Percentiles rank a stretch among this genome's conserved stretches.
These are phyloP conservation scores for Puccinia triticina DNA, from an alignment of 1,284 basidiomycete species.

Conservation along the genomic window DNA sequence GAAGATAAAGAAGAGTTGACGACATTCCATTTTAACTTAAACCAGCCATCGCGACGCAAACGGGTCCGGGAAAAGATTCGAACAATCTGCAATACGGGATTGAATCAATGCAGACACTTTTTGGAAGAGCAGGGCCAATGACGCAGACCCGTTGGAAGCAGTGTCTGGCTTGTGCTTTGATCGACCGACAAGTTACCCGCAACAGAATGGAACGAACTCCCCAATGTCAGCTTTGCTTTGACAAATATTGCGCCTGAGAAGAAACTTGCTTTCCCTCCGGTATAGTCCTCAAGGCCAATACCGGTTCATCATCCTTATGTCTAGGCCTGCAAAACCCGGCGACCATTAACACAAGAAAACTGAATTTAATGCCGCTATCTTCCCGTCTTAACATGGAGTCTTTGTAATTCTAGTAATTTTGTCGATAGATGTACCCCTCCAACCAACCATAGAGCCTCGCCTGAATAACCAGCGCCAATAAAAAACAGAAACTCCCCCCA, in stretches of 20 bases:
- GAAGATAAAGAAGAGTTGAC: background rate
- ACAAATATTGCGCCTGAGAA: constrained; percentile 30
- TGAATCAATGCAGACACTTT: background rate
- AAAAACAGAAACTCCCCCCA: too few species aligned
- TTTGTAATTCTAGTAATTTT: background rate
- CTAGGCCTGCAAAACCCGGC: too few species aligned
- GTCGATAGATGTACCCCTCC: background rate
- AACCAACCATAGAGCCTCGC: background rate
- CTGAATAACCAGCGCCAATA: too few species aligned
- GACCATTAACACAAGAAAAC: too few species aligned
- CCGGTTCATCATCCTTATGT: too few species aligned
- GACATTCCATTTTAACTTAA: background rate
- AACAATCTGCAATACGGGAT: background rate
- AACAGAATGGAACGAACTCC: constrained; percentile 3
- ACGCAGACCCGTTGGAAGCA: constrained; percentile 21
- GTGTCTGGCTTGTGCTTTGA: constrained; percentile 41
- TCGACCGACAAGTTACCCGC: constrained; percentile 34
- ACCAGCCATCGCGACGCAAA: constrained; percentile 44
- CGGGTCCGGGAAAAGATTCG: background rate
- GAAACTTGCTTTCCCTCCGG: background rate
- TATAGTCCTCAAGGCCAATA: background rate
- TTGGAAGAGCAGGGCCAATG: constrained; percentile 30
- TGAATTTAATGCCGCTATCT: background rate
- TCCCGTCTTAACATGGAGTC: background rate
- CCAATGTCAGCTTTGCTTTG: constrained; percentile 47